Base-by-base conservation (phyloP, 1,284 basidiomycete genomes). In the Phlebopus sp. region DNA sequence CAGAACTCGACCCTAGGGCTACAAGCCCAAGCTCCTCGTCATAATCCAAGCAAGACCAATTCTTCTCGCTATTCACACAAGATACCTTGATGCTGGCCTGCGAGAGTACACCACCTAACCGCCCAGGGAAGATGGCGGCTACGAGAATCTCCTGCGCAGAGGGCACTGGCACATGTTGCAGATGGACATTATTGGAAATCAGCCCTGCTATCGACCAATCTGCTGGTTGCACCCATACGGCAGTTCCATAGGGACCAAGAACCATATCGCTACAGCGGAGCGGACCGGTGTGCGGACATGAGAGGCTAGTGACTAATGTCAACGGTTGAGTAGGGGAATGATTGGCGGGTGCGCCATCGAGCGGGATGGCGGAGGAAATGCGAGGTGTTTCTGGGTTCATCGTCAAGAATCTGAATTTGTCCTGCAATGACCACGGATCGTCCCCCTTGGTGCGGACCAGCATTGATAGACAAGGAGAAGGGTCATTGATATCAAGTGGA, bases 41-140 rank as follows among this genome's bases (percentile, higher is more conserved):
- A 57, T 83, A 82, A 59, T 80, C 80, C 47, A 83, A 55, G 35
- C 75, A 70, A 7, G 74, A 73, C 80, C 80, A 83, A 42, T 69
- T 64, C 32, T 69, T 71, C 37, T 66, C 67, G 2, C 54, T 54
- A 25, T 68, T 60, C 46, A 62, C 64, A 41, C 62, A 61, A 25
- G 62, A 49, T 39, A 49, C 60, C 45, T 64, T 59, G 46, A 56
- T 49, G 10, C 47, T 50, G 10, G 56, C 49, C 27, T 59, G 55
- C 31, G 45, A 31, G n/a, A 44, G 51, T n/a, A 49, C 53, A 29
- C 27, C 44, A 36, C 53, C 50, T 40, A 75, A 52, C 15, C 71
- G 66, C 10, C 78, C 80, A 7, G 77, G 72, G 51, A 81, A 76
- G n/a, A 72, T 69, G 2, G 71, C 69, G 1, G 72, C 66, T 4